These are phyloP conservation scores for Xylona heveae DNA, from an alignment of 495 filamentous ascomycete genomes.

Conservation along the genomic window DNA sequence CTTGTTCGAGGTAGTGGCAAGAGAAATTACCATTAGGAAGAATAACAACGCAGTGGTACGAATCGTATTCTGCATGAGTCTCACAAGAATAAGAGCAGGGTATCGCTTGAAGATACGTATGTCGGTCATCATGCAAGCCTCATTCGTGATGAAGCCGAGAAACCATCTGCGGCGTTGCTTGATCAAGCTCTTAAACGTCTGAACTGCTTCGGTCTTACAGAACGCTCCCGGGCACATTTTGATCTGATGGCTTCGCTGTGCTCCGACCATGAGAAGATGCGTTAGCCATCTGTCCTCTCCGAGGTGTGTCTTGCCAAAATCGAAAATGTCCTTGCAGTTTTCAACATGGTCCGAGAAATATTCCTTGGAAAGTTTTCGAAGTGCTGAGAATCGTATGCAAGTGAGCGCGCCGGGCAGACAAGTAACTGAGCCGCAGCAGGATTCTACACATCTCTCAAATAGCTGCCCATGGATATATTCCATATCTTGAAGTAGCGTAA, in stretches of 20 bases:
- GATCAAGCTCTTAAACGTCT: constrained; percentile 64
- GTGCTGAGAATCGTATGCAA: constrained; percentile 89
- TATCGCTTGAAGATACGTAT: constrained; percentile 79
- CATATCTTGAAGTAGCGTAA: constrained; percentile 92
- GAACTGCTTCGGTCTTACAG: constrained; percentile 95
- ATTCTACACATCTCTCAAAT: constrained; percentile 92
- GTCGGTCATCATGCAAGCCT: constrained; percentile 96
- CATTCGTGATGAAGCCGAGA: constrained; percentile 93
- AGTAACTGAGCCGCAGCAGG: constrained; percentile 83
- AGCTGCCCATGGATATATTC: constrained; percentile 97
- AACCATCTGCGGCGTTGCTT: constrained; percentile 97
- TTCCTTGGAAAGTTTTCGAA: constrained; percentile 93
- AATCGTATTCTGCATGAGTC: constrained; percentile 94
- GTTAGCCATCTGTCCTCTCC: constrained; percentile 96
- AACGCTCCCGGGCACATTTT: constrained; percentile 95
- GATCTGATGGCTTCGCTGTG: constrained; percentile 81
- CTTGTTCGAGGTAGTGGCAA: constrained; percentile 66
- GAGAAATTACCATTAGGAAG: constrained; percentile 80
- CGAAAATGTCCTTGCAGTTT: constrained; percentile 89
- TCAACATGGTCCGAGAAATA: constrained; percentile 98
- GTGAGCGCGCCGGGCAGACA: constrained; percentile 90
- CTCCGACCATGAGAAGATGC: constrained; percentile 97
- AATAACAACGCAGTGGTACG: constrained; percentile 88
- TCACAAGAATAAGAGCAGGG: constrained; percentile 67
- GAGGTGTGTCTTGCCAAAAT: constrained; percentile 87